Evolutionary conservation across 192 early-diverging fungal genomes (phyloP).

Genomic region (Coemansia sp.): DNA sequence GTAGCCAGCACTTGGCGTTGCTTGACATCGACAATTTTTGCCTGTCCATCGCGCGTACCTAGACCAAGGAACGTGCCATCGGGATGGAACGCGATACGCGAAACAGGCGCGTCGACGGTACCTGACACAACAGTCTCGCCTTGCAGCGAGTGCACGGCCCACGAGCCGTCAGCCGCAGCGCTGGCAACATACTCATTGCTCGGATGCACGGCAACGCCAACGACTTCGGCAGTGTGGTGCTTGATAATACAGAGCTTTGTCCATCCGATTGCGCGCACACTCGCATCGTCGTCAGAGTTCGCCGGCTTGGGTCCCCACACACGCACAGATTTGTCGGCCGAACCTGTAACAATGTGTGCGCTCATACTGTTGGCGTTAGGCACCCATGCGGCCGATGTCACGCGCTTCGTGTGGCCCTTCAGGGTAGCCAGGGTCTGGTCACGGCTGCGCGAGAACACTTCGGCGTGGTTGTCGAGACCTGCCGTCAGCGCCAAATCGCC

Average conservation of each 20-base stretch:
- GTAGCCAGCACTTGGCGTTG: conserved; percentile 57
- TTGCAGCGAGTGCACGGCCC: conserved; percentile 78
- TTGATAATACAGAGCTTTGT: conserved; percentile 57
- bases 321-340: conserved; percentile 81
- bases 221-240: conserved; percentile 70
- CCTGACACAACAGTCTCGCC: conserved; percentile 19
- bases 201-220: conserved; percentile 75
- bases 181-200: conserved; percentile 77
- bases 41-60: conserved; percentile 66
- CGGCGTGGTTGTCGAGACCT: conserved; percentile 74
- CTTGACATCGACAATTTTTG: conserved; percentile 86
- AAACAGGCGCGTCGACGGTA: conserved; percentile 25
- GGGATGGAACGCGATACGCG: conserved; percentile 74
- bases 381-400: conserved; percentile 63
- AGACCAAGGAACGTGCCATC: conserved; percentile 87
- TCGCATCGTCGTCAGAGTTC: conserved; percentile 35
- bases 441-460: conserved; percentile 65
- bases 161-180: conserved; percentile 70
- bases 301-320: conserved; percentile 62
- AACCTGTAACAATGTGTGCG: conserved; percentile 67
- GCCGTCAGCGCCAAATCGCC: conserved; percentile 73
- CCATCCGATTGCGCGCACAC: conserved; percentile 25
- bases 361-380: conserved; percentile 51
- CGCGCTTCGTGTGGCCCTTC: conserved; percentile 83
- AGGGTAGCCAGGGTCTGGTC: conserved; percentile 66